These are phyloP conservation scores for Niebla homalea DNA, from an alignment of 495 filamentous ascomycete species.

Conservation along the genomic window DNA sequence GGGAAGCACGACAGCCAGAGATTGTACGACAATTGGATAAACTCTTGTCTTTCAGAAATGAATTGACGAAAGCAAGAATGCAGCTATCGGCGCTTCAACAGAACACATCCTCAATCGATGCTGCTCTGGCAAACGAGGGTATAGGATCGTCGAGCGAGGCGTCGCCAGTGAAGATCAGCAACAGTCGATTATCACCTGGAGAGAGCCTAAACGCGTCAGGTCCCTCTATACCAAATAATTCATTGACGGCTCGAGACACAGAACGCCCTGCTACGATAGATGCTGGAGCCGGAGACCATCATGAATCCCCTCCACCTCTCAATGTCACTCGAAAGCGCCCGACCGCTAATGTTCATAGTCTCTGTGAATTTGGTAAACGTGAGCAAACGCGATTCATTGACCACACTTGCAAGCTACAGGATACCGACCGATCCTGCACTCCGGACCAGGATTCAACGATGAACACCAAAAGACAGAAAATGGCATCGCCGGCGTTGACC, in stretches of 20 bases:
- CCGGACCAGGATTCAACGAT: too few species aligned
- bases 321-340: not conserved
- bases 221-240: not conserved
- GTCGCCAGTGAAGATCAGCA: not conserved
- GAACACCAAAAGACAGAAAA: not conserved
- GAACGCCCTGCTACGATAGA: too few species aligned
- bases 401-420: too few species aligned
- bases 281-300: too few species aligned
- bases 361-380: too few species aligned
- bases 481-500: not conserved
- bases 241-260: too few species aligned
- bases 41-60: slow-evolving; percentile 8
- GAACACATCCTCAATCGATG: slow-evolving; percentile 14
- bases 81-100: slow-evolving; percentile 8
- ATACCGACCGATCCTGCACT: too few species aligned
- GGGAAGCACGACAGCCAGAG: slow-evolving; percentile 12
- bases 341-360: not conserved
- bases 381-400: too few species aligned
- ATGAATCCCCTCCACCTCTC: too few species aligned
- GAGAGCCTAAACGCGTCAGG: not conserved
- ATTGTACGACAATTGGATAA: slow-evolving; percentile 10
- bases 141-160: not conserved
- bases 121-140: slow-evolving; percentile 5
- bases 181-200: not conserved
- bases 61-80: not conserved